Evolutionary conservation across 1,284 basidiomycete genomes (phyloP), one percentile per base, ranked within the genome.

Genomic region (Ceratobasidium sp.): DNA sequence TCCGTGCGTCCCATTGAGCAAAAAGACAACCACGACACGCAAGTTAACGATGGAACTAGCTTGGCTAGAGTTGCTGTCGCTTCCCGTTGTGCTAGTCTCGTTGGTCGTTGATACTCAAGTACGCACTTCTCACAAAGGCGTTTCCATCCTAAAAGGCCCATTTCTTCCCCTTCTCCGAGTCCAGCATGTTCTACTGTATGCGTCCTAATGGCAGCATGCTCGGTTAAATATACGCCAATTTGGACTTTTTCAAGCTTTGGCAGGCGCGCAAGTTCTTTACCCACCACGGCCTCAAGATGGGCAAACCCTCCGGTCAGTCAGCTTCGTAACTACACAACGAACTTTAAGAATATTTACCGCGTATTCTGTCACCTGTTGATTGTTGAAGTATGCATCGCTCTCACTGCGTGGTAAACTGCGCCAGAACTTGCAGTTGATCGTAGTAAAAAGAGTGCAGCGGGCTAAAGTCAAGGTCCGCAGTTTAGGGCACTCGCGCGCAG

Each of bases 221-320:
- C 47, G 6, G 69, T 72, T 11, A 72, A 47, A 29, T 72, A 72
- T 1, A 72, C 60, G 15, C 69, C 69, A 27, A 62, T 72, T 11
- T 48, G 9, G 0, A 72, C 29, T 15, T 60, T 57, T 19, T 53
- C 8, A 1, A 72, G 53, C 19, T 51, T 62, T 9, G 7, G 24
- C 11, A 72, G 50, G 15, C 33, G 50, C 1, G 29, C 41, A 22
- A 72, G 45, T 11, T 72, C 69, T 29, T 56, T 62, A 1, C 56
- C 69, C 3, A 72, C 29, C 9, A 57, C 69, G 24, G 56, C 9
- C 69, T 72, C 27, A 1, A n/a, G 17, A 19, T 8, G 27, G 0
- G n/a, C 36, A 19, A 48, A 1, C 5, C 36, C n/a, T 5, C 36
- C 11, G 4, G 11, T 41, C 36, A 41, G 51, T 53, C 29, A 33